Base-by-base conservation (phyloP, 2,329 filamentous ascomycete genomes). In the Triangularia setosa region DNA sequence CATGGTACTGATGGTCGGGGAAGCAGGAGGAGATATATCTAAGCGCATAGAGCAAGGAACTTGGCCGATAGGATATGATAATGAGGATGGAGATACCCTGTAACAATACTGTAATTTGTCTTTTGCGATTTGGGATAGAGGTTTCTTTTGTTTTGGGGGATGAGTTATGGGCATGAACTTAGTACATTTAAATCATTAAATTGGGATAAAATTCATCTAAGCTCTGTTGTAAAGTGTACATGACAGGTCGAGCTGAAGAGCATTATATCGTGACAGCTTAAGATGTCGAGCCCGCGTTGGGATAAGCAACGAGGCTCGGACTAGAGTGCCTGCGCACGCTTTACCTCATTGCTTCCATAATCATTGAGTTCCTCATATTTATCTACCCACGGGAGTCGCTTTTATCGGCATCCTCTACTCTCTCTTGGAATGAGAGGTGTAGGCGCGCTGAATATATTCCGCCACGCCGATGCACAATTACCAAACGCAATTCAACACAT, bases 11-110 rank as follows among this genome's bases (percentile, higher is more conserved):
- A 60, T 60, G 58, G 58, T 1, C 33, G 35, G 12, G 58, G 57
- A 14, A 25, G 21, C 11, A 44, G 58, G n/a, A 60, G 58, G 25
- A 60, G 58, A 60, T 33, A 53, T 23, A 21, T 53, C 35, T 60
- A 60, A 60, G 11, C 2, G 52, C 5, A 28, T 28, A 4, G 27
- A 8, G 8, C 27, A 28, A 28, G 27, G 27, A 8, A 33, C 14
- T 12, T 40, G n/a, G 21, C 3, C n/a, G n/a, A 48, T 21, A 1
- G n/a, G 40, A 48, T 48, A 48, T 48, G 40, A 48, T 48, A 21
- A 48, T 48, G 18, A 48, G 7, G 40, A 48, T 48, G 8, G 40
- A 48, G 40, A 48, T 48, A 48, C 40, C 40, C 40, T 48, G 40
- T 48, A 48, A 48, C 40, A 48, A 12, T 48, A 48, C 21, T 48